Evolutionary conservation across 2,329 filamentous ascomycete genomes (phyloP), one percentile per base, ranked within the genome.

Genomic region (Pleomassaria siparia): DNA sequence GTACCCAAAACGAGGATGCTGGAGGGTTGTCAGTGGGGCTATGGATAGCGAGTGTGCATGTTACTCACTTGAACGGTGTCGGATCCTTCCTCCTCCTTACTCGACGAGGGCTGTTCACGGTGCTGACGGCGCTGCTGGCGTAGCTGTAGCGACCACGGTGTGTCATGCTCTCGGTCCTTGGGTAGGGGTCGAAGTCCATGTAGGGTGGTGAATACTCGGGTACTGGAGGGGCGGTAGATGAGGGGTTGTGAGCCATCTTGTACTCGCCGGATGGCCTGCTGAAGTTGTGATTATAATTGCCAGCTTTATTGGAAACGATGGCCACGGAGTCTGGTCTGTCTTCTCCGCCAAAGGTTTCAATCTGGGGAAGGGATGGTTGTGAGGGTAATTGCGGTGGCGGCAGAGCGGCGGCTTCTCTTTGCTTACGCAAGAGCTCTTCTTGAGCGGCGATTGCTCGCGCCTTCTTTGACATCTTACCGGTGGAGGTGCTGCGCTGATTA

Each of bases 141-240:
- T 96, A 97, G 76, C 91, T 96, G 75, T 95, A 96, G 57, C 94
- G 88, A 51, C 92, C 91, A 60, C 94, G 90, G 73, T 97, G 87
- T 60, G 92, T 91, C 89, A 97, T 96, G 79, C 92, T 96, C 76
- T 95, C 89, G 28, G 88, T 86, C 54, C 89, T 83, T 37, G 87
- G 84, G 66, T 94, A 94, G 12, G 89, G 87, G 62, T 95, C 90
- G 54, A 82, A 81, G 40, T 80, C 80, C 48, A 80, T 80, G 67
- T 76, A 80, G 13, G 62, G 53, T 24, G 65, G 60, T 26, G 60
- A 56, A 50, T 51, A 60, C 45, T 58, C 59, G 18, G 83, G 82
- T 43, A 86, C 75, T 1, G 84, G 83, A 35, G 83, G 78, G 1
- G 84, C 82, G 35, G 82, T 78, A n/a, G 56, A 53, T 25, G 43